Base-by-base conservation (phyloP, 1,284 basidiomycete species). In the Albatrellus sp. region DNA sequence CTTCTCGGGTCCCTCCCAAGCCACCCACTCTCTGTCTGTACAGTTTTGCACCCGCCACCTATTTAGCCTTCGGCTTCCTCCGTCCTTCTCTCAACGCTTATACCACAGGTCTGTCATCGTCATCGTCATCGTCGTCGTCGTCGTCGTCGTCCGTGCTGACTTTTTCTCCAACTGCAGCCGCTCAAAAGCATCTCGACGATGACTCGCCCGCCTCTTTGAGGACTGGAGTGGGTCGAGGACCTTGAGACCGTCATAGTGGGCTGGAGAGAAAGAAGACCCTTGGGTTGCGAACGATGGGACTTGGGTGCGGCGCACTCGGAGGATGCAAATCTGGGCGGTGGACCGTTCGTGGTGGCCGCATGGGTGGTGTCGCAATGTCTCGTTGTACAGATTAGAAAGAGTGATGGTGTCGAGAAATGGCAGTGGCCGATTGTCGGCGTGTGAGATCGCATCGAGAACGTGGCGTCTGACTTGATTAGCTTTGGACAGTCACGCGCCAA, bases 131-230 rank as follows among this genome's bases (percentile, higher is more conserved):
- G 3, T 35, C n/a, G 10, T 35, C 5, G n/a, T 35, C 34, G 16
- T 35, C 16, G 34, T 35, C 10, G 8, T 16, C 44, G 32, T 8
- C 44, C 38, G 39, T 40, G 20, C 54, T 51, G 14, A 41, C 36
- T 3, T 5, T 16, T 24, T 44, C 44, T 14, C 40, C 39, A 14
- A 16, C n/a, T 2, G 14, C 52, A 83, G 81, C 74, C 72, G 60
- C 66, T 65, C 59, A 77, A 84, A 88, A 87, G 84, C 84, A 87
- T 87, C 84, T 86, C 79, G 74, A 78, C 70, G 79, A 87, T 55
- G 83, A 77, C 64, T 67, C 66, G 77, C 73, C 74, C 79, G 74
- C 83, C 78, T 64, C 50, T 54, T 49, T 52, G 51, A 64, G 77
- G 78, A 80, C 70, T 74, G 73, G 74, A 55, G 80, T 67, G 69